Base-by-base conservation (phyloP, 768 basidiomycete species). In the Serpula lacrymans region DNA sequence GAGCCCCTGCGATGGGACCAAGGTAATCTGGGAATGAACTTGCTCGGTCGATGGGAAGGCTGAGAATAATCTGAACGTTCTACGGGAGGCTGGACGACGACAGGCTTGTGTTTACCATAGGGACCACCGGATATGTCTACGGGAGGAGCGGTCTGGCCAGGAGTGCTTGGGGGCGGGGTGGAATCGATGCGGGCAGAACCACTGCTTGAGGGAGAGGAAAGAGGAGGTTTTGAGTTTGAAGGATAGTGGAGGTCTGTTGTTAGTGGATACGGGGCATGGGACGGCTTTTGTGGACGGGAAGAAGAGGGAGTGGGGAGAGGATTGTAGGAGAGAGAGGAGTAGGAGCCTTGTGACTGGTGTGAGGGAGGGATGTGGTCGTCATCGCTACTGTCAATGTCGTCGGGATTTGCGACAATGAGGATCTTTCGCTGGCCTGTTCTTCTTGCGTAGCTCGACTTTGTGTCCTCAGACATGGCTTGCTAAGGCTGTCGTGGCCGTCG, bases 81-180 rank as follows among this genome's bases (percentile, higher is more conserved):
- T n/a, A n/a, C 48, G 44, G 16, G 58, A 42, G 18, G 53, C 20
- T 14, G 57, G 60, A 25, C 69, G 65, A 40, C 49, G 52, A n/a
- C 43, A 33, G 63, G 49, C 22, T 57, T 46, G 21, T 50, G 53
- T 20, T 67, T 58, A 42, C 67, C 58, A 29, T 66, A 59, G 38
- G 60, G 57, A 42, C 71, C 70, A 8, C 60, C 55, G 9, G 63
- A 35, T 23, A 70, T 51, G 46, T 68, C 69, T 28, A 67, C 68
- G 17, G 71, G 65, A 37, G 68, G 75, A 13, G 57, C 64, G 22
- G 64, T 63, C 48, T 76, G 67, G 35, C 71, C 75, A 10, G 84
- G 82, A 9, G 84, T 83, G 52, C 71, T 74, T 20, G 83, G 83
- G 4, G 84, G 82, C 42, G 85, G 82, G n/a, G 82, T 80, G 3